A percentile compares a stretch with the other conserved stretches of the same genome.
Conservation (phyloP, 2,329 filamentous ascomycete genomes). For the Drechslerella dactyloides region DNA sequence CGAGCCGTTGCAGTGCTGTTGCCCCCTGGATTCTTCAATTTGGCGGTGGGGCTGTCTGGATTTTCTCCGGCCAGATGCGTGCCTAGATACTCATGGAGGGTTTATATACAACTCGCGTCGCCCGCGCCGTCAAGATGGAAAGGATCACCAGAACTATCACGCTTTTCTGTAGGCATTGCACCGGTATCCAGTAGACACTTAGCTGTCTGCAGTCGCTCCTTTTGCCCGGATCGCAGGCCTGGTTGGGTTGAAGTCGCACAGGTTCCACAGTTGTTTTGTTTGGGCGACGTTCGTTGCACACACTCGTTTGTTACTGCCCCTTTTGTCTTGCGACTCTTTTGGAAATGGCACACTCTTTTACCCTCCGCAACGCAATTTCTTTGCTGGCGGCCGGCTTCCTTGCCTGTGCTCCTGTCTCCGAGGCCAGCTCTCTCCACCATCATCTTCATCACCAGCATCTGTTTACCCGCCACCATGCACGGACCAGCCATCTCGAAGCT, state of each 20-base stretch:
- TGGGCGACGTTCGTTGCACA: not conserved
- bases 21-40: not conserved
- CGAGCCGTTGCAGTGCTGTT: not conserved
- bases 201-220: too few relatives aligned
- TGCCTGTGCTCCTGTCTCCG: not conserved
- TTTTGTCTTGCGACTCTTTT: not conserved
- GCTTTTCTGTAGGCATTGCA: too few relatives aligned
- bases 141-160: too few relatives aligned
- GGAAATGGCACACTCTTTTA: conserved; percentile 1
- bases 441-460: not conserved
- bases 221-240: too few relatives aligned
- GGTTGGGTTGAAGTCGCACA: too few relatives aligned
- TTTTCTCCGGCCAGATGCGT: too few relatives aligned
- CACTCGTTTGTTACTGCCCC: not conserved
- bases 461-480: not conserved
- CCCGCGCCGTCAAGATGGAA: too few relatives aligned
- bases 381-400: not conserved
- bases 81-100: too few relatives aligned
- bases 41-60: too few relatives aligned
- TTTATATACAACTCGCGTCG: too few relatives aligned
- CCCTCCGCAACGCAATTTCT: not conserved
- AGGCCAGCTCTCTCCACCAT: not conserved
- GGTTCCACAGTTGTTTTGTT: not conserved
- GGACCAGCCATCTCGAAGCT: too few relatives aligned
- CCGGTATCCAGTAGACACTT: too few relatives aligned